Evolutionary conservation across 768 basidiomycete species (phyloP), one percentile per base, ranked within the genome.

Genomic region (Tylopilus felleus): DNA sequence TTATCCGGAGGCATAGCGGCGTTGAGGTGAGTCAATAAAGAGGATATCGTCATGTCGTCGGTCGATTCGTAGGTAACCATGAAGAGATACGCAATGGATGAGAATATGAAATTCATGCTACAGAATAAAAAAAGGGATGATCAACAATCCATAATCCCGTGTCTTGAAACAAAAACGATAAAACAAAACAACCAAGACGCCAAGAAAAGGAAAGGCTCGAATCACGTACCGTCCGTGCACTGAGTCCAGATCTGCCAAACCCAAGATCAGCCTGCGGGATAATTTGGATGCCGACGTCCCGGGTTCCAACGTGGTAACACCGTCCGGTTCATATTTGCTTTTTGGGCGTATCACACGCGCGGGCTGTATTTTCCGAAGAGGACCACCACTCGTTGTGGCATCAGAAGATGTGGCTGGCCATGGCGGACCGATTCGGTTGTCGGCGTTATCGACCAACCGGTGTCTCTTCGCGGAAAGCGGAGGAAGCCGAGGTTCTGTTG

Each of bases 1-100:
- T 90, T 90, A 65, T 89, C 88, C 25, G 74, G 75, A 4, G 88
- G 88, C 73, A 90, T 80, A 5, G 86, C 86, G 2, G 86, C 82
- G 62, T 90, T 90, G 52, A 90, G 76, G 67, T 87, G 88, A 4
- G 83, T 78, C 31, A 90, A 72, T 23, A 90, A 73, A 9, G 84
- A 72, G 3, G 85, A 84, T 63, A 90, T 82, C 8, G 80, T 80
- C 73, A 90, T 74, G 56, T 88, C 85, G 69, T 90, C 88, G 22
- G 77, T 69, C 16, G 74, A 60, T 55, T 81, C 83, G 69, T 88
- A 87, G 23, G 88, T 88, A 44, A 84, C 82, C 46, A 72, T 65
- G 74, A 86, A 87, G 45, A 90, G 78, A 63, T 88, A 79, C 2
- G 75, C 70, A 47, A 90, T 76, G 27, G 86, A 85, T 23, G 77